Percentiles rank a stretch among this genome's conserved stretches.
Conservation (phyloP, 163 green algal species). For the Chloromonas sp. region DNA sequence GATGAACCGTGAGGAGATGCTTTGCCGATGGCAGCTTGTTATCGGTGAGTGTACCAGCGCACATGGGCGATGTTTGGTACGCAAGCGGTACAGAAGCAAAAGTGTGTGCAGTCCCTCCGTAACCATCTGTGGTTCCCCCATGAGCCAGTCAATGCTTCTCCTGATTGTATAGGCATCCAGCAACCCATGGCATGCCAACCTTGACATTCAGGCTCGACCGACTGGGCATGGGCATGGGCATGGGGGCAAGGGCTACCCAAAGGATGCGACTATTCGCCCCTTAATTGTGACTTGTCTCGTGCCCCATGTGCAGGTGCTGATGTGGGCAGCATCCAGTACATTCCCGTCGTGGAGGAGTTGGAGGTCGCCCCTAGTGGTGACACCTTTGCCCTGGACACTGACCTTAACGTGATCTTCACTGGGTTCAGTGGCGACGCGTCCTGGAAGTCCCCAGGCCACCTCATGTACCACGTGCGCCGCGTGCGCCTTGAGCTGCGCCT, state of each 20-base stretch:
- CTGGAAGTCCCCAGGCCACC: constrained; percentile 19
- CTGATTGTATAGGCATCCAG: too few relatives aligned
- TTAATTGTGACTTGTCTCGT: too few relatives aligned
- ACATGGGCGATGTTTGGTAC: too few relatives aligned
- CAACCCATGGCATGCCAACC: too few relatives aligned
- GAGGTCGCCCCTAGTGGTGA: constrained; percentile 10
- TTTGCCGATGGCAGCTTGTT: constrained; percentile 19
- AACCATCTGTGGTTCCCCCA: too few relatives aligned
- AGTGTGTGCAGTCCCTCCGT: too few relatives aligned
- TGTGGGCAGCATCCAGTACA: constrained; percentile 28
- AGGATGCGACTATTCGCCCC: too few relatives aligned
- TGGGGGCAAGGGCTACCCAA: too few relatives aligned
- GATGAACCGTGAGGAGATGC: constrained; percentile 3
- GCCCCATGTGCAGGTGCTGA: constrained; percentile 4
- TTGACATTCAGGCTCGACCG: too few relatives aligned
- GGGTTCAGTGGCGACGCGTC: constrained; percentile 13
- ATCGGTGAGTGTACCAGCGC: not conserved
- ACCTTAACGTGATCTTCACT: constrained; percentile 26
- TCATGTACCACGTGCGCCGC: constrained; percentile 16
- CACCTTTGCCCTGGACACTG: constrained; percentile 21
- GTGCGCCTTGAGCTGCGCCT: constrained; percentile 19
- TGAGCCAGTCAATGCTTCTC: too few relatives aligned
- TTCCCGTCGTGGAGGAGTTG: constrained; percentile 28
- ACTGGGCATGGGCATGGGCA: too few relatives aligned
- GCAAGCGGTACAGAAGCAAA: too few relatives aligned